These are phyloP conservation scores for Chlorokybus atmophyticus DNA, from an alignment of 139 green algal genomes.

Conservation along the genomic window DNA sequence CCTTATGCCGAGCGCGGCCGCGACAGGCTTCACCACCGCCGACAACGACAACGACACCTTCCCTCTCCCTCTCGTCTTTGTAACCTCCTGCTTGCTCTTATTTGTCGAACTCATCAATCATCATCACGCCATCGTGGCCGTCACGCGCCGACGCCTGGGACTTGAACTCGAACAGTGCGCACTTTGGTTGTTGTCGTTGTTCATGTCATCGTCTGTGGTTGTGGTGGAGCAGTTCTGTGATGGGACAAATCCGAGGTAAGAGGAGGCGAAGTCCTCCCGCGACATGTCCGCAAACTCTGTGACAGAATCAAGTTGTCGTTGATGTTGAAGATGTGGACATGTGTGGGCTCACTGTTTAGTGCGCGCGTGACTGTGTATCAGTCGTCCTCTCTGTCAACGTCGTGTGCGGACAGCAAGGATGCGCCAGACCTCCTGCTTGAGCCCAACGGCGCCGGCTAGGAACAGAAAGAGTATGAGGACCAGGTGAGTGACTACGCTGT, in stretches of 20 bases:
- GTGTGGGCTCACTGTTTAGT: too few species aligned
- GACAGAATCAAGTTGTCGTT: too few species aligned
- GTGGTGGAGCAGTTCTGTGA: conserved; percentile 14
- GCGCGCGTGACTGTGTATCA: too few species aligned
- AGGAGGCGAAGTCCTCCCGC: conserved; percentile 59
- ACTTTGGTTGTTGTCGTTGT: too few species aligned
- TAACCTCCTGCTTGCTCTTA: conserved; percentile 78
- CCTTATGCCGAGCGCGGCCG: too few species aligned
- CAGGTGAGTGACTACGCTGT: too few species aligned
- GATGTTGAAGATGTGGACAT: too few species aligned
- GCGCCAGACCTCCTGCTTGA: too few species aligned
- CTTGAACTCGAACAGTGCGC: conserved; percentile 5
- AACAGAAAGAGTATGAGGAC: too few species aligned
- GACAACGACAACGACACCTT: conserved; percentile 78
- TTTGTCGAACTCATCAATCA: conserved; percentile 84
- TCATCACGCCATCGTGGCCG: conserved; percentile 67
- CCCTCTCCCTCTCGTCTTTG: conserved; percentile 62
- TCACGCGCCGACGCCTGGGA: conserved; percentile 16
- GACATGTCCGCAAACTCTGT: conserved; percentile 80
- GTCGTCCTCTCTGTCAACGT: too few species aligned
- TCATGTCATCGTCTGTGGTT: conserved; percentile 18
- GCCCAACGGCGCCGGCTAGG: too few species aligned
- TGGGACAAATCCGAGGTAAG: conserved; percentile 45
- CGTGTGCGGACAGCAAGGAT: too few species aligned
- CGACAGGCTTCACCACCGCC: conserved; percentile 77